Evolutionary conservation across 306 rosid species (phyloP), one percentile per base, ranked within the genome.

Genomic region (Pyrus betulifolia): DNA sequence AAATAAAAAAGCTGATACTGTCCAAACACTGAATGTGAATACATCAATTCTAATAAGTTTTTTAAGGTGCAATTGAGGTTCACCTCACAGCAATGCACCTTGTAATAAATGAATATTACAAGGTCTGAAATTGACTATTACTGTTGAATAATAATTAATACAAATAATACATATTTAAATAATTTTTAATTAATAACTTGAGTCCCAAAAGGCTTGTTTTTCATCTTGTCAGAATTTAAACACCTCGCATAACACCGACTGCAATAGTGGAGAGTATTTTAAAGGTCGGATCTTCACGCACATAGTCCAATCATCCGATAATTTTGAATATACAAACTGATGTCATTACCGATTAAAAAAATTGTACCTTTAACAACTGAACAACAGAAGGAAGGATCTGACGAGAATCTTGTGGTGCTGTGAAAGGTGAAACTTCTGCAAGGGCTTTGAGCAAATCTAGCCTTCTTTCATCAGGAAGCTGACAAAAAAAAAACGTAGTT

Each of bases 381-480:
- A 92, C 97, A 81, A 96, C 81, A 23, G 96, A 88, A 74, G 99
- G 98, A 81, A 96, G 99, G 78, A 92, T 88, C 86, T 91, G 99
- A 15, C 99, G 98, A 22, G 99, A 96, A 82, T 96, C 99, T 84
- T 87, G 98, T 15, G 98, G 97, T 4, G 90, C 82, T 58, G 98
- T 88, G 78, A 82, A 96, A 38, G 97, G 98, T 60, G 99, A 91
- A 82, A 92, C 83, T 86, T 96, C 97, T 42, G 99, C 99, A 72
- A 96, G 96, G 78, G 89, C 90, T 87, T 92, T 91, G 69, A 96
- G 98, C 84, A 96, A 84, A 87, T 96, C 97, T 71, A 91, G 88
- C 83, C 93, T 92, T 55, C 96, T 87, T 62, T 96, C 98, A 83
- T 89, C 99, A 57, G 97, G 97, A 80, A 96, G 90, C 99, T 96